Conservation (phyloP, 495 filamentous ascomycete genomes). For the Penicillium taxi region DNA sequence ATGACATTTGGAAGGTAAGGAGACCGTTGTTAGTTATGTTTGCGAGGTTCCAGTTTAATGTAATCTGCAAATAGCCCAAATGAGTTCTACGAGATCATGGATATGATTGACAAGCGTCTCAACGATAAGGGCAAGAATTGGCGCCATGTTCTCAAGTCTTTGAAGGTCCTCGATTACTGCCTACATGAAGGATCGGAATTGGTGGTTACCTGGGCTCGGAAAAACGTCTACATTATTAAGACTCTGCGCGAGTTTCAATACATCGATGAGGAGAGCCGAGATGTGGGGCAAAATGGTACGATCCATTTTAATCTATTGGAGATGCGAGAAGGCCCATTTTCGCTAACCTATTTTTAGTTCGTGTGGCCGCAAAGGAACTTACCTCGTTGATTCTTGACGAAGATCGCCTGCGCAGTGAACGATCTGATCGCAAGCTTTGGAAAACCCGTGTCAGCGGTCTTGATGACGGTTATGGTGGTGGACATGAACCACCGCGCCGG, state of each 20-base stretch:
- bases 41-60: slow-evolving; percentile 8
- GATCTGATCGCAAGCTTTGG: slow-evolving; percentile 88
- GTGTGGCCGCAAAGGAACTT: slow-evolving; percentile 92
- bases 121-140: slow-evolving; percentile 99
- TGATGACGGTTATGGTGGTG: slow-evolving; percentile 59
- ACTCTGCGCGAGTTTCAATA: slow-evolving; percentile 94
- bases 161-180: slow-evolving; percentile 98
- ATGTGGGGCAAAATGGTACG: slow-evolving; percentile 92
- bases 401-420: slow-evolving; percentile 83
- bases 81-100: slow-evolving; percentile 99
- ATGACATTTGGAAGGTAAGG: slow-evolving; percentile 93
- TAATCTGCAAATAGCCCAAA: slow-evolving; percentile 53
- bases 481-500: slow-evolving; percentile 30
- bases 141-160: slow-evolving; percentile 94
- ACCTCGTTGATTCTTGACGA: slow-evolving; percentile 92
- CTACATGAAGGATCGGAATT: slow-evolving; percentile 95
- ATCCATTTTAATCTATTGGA: slow-evolving; percentile 8
- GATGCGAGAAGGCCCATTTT: slow-evolving; percentile 5
- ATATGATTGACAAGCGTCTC: slow-evolving; percentile 97
- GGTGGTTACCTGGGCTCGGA: slow-evolving; percentile 94
- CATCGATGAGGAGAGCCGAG: slow-evolving; percentile 86
- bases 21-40: background rate
- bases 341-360: slow-evolving; percentile 62
- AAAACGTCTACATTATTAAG: slow-evolving; percentile 98
- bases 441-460: slow-evolving; percentile 92